A percentile compares a stretch with the other conserved stretches of the same genome.
Evolutionary conservation across 805 yeast genomes (phyloP).

Genomic region (Jamesozyma gamospora): DNA sequence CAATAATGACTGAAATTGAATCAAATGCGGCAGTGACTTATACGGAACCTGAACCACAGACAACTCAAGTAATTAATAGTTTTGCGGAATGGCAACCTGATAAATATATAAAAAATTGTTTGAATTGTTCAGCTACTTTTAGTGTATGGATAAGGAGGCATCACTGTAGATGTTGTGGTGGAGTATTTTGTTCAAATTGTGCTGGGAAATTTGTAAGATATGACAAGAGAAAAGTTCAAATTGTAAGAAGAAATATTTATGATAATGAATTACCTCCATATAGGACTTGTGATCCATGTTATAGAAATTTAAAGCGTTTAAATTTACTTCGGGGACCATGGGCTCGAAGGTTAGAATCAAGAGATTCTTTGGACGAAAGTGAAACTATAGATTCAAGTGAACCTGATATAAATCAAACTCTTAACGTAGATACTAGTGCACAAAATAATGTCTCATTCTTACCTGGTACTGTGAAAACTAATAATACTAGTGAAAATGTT

Average conservation of each 20-base stretch:
- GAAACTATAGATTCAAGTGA: background rate
- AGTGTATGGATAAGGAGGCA: constrained; percentile 49
- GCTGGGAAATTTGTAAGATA: constrained; percentile 21
- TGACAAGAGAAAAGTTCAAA: constrained; percentile 19
- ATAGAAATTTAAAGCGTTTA: constrained; percentile 30
- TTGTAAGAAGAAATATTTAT: constrained; percentile 8
- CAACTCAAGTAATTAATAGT: constrained; percentile 2
- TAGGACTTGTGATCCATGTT: constrained; percentile 7
- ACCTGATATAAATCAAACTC: too few relatives aligned
- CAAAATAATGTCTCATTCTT: background rate
- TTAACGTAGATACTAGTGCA: too few relatives aligned
- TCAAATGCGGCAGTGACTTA: background rate
- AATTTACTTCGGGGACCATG: constrained; percentile 13
- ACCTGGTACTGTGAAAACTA: constrained; percentile 2
- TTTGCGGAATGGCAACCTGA: constrained; percentile 28
- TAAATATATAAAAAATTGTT: constrained; percentile 31
- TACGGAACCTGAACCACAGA: background rate
- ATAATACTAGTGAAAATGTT: background rate
- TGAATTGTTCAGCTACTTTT: constrained; percentile 37
- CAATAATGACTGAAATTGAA: background rate
- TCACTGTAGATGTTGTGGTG: constrained; percentile 62
- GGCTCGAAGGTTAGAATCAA: background rate
- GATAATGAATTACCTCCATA: constrained; percentile 3
- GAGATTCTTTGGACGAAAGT: background rate
- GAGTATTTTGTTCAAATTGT: constrained; percentile 45